These are phyloP conservation scores for Fallopia convolvulus DNA, from an alignment of 148 eudicot genomes.

Conservation along the genomic window DNA sequence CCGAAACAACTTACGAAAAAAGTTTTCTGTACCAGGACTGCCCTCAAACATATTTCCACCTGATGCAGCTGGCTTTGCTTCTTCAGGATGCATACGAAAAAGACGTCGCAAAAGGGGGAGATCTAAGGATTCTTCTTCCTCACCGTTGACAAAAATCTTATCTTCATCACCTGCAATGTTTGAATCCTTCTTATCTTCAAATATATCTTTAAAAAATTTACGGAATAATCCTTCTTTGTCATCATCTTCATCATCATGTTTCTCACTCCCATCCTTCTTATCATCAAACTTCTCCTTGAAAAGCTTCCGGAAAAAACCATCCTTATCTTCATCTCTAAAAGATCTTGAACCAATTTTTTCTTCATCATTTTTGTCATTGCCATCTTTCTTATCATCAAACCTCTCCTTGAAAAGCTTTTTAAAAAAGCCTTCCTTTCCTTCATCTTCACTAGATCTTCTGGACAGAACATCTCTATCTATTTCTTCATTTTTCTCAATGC, in stretches of 20 bases:
- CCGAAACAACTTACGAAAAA: conserved; percentile 85
- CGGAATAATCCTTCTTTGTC: conserved; percentile 86
- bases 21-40: conserved; percentile 96
- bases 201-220: conserved; percentile 75
- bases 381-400: conserved; percentile 48
- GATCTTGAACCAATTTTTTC: conserved; percentile 32
- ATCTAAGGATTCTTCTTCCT: conserved; percentile 81
- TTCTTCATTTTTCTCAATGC: conserved; percentile 39
- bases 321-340: conserved; percentile 35
- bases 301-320: conserved; percentile 34
- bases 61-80: conserved; percentile 35
- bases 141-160: conserved; percentile 49
- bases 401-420: conserved; percentile 43
- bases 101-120: conserved; percentile 64
- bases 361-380: conserved; percentile 17
- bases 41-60: conserved; percentile 56
- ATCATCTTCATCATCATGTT: conserved; percentile 50
- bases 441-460: conserved; percentile 22
- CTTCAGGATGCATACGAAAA: conserved; percentile 88
- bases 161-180: conserved; percentile 52
- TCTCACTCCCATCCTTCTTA: conserved; percentile 37
- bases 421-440: conserved; percentile 35
- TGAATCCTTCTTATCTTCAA: conserved; percentile 67
- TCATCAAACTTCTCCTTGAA: conserved; percentile 41
- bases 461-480: conserved; percentile 11